phyloP scores from a whole-genome alignment of 2,329 filamentous ascomycete species.

The Dichotomopilus funicola region DNA sequence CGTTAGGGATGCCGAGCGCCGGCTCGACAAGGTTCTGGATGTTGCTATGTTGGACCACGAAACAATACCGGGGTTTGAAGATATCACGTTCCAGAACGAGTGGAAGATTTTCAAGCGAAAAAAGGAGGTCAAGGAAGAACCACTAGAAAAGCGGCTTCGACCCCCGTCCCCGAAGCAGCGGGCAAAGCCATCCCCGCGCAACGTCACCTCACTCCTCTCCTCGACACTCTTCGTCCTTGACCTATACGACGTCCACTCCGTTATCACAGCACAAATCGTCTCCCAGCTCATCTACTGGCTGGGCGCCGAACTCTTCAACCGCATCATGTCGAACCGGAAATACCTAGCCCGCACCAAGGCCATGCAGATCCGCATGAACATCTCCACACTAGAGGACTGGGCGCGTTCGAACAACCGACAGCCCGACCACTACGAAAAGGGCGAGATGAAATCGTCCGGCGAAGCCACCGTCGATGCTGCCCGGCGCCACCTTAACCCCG shows the following conservation, averaged over 20 bases:
- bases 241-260: slow-evolving; percentile 97
- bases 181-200: slow-evolving; percentile 86
- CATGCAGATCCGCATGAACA: slow-evolving; percentile 99
- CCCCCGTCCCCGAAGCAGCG: slow-evolving; percentile 90
- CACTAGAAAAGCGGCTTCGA: slow-evolving; percentile 80
- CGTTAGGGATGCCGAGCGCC: slow-evolving; percentile 88
- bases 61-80: slow-evolving; percentile 94
- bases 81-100: slow-evolving; percentile 94
- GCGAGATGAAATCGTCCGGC: slow-evolving; percentile 75
- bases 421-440: slow-evolving; percentile 91
- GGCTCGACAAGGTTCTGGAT: slow-evolving; percentile 93
- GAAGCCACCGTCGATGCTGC: slow-evolving; percentile 83
- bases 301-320: slow-evolving; percentile 92
- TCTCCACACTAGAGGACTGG: slow-evolving; percentile 94
- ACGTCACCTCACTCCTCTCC: slow-evolving; percentile 90
- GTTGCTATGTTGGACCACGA: slow-evolving; percentile 94
- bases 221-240: slow-evolving; percentile 96
- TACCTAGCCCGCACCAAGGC: slow-evolving; percentile 95
- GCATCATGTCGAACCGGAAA: slow-evolving; percentile 92
- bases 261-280: slow-evolving; percentile 86
- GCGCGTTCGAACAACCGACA: slow-evolving; percentile 86
- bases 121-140: slow-evolving; percentile 81
- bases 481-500: slow-evolving; percentile 75
- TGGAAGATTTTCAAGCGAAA: slow-evolving; percentile 97
- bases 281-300: slow-evolving; percentile 96